Evolutionary conservation across 768 basidiomycete species (phyloP), one percentile per base, ranked within the genome.

Genomic region (Strobilomyces confusus): DNA sequence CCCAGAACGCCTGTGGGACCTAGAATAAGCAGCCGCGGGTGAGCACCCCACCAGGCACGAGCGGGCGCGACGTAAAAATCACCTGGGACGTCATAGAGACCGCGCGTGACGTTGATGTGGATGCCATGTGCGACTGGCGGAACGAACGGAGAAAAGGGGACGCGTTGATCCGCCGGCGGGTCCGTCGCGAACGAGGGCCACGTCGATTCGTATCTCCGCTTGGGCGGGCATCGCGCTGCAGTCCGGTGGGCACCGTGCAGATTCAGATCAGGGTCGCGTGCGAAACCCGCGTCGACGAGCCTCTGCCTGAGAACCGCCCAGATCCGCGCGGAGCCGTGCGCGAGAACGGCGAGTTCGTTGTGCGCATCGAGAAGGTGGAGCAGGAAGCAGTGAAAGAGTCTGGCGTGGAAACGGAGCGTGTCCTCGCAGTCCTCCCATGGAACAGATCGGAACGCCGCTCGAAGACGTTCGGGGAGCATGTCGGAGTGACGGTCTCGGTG

Each of bases 341-440:
- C 47, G 6, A 47, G 17, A 14, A 51, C 17, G 40, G 34, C 41
- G 25, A 49, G 33, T 9, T 58, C 50, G 36, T n/a, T 38, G 22
- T 41, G 29, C 9, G 46, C 11, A 15, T 52, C 50, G 9, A 55
- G 36, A 20, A 54, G 5, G 17, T 40, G 13, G 14, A 52, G 44
- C 1, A 56, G 19, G 44, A 60, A 56, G 44, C 54, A 62, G 15
- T 44, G 63, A 34, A 65, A 49, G 0, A 65, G 23, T 13, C 5
- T 30, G 19, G 29, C 45, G 36, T 64, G 63, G 30, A 63, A 49
- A 33, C 11, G 30, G 23, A 58, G 1, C 7, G 41, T 54, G 15
- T 36, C 29, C 29, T 29, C 34, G 15, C 5, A 36, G 46, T 65
- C 63, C 30, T 59, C 40, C 60, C 59, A 62, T 23, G 42, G 37